Base-by-base conservation (phyloP, 2,329 filamentous ascomycete genomes). In the Aspergillus nomiae region DNA sequence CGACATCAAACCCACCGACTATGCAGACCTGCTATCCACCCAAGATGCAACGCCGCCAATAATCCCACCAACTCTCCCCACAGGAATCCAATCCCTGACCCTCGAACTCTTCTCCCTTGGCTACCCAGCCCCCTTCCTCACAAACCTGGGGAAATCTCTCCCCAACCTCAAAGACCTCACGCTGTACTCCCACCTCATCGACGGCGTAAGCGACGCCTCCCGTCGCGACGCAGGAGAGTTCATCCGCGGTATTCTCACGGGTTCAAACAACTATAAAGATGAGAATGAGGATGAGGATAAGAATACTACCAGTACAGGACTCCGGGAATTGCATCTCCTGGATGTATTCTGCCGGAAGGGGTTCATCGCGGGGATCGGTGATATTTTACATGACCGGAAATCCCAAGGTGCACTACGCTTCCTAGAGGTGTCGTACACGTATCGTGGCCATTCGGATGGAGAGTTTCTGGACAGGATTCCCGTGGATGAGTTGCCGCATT, bases 1-100 rank as follows among this genome's bases (percentile, higher is more conserved):
- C 6, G 51, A 54, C 51, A 54, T 54, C 72, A 80, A 80, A 64
- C 76, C 81, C 59, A 77, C 80, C 65, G 78, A 81, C 45, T 84
- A 84, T 72, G 75, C 79, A 59, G 57, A 63, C 19, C 67, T 79
- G 9, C 75, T 84, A 43, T 58, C 68, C 14, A 68, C 74, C 14
- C 67, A 28, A 28, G 26, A 28, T 24, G 21, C 26, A 5, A 28
- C 71, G 0, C 69, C 82, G 16, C 8, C 1, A 19, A 8, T 28
- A 34, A 21, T 53, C 12, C 26, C 26, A 2, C 16, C 48, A 0
- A 28, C 28, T 21, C 26, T 53, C 0, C 50, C 50, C 8, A 6
- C 5, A 3, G 50, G 28, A n/a, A 34, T 53, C 30, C 28, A 53
- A 9, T 53, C 50, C 16, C n/a, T 53, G 7, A 53, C 50, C 28